Evolutionary conservation across 108 stramenopile species (phyloP), one percentile per base, ranked within the genome.

Genomic region (Chaetoceros muelleri): DNA sequence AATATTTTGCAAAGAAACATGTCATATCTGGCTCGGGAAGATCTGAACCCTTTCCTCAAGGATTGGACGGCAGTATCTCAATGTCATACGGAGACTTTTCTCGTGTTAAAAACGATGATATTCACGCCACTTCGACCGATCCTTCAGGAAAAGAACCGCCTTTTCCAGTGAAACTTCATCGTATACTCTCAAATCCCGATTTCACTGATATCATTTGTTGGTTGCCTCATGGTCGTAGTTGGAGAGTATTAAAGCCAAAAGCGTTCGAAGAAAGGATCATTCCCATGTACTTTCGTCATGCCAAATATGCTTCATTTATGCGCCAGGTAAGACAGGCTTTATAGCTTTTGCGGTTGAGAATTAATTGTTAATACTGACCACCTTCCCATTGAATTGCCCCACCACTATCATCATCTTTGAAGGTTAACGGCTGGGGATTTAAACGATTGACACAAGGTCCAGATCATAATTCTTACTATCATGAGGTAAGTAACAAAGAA

Each of bases 131-230:
- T 10, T 10, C 5, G 13, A 13, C 5, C 5, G 34, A 40, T 5
- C 34, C 34, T 40, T 13, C 34, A 40, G 34, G 34, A 40, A 69
- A 64, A 49, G 61, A 64, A n/a, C 48, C 60, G 3, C 57, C 64
- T 25, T 81, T 81, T 61, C 80, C 75, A 16, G 72, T 73, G 22
- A 81, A 81, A 73, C 60, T 77, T 1, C 73, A 76, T 52, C 48
- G 48, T 21, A 81, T 81, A n/a, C 57, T 81, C 10, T 65, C 62
- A n/a, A 65, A 61, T n/a, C 65, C 66, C 0, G 75, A 74, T 23
- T 73, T 68, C 22, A n/a, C 28, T 7, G 72, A 76, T 44, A 76
- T 81, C 48, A 76, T 81, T 34, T 44, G 65, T 10, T 81, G 80
- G 80, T 55, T 71, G 54, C 75, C 80, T 2, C 79, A 80, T 44